A percentile compares a stretch with the other conserved stretches of the same genome.
Evolutionary conservation across 805 yeast species (phyloP).

Genomic region (Saccharomyces kudriavzevii): DNA sequence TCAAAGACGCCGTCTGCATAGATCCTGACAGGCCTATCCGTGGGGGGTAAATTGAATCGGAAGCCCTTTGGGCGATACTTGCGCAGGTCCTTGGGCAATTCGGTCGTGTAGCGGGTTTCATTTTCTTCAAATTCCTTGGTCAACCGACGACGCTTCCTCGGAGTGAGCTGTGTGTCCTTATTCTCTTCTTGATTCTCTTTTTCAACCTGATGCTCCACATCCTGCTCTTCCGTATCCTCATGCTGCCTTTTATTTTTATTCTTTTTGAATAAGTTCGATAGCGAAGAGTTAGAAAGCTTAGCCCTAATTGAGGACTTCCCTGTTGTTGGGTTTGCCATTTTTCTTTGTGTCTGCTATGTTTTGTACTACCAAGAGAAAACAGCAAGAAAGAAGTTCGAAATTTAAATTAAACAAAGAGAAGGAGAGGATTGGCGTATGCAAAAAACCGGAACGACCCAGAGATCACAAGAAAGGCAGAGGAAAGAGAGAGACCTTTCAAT

Average conservation of each 20-base stretch:
- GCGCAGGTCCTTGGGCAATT: slow-evolving; percentile 59
- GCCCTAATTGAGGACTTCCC: slow-evolving; percentile 21
- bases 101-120: slow-evolving; percentile 56
- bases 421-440: neutral
- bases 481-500: neutral
- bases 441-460: neutral
- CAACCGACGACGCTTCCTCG: neutral
- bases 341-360: neutral
- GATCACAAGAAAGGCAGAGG: neutral
- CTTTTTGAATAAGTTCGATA: slow-evolving; percentile 29
- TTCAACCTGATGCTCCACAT: slow-evolving; percentile 2
- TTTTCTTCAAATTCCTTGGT: slow-evolving; percentile 27
- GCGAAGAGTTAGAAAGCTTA: slow-evolving; percentile 24
- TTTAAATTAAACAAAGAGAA: neutral
- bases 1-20: slow-evolving; percentile 99
- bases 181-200: slow-evolving; percentile 13
- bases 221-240: slow-evolving; percentile 17
- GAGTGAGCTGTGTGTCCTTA: slow-evolving; percentile 5
- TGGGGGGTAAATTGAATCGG: slow-evolving; percentile 73
- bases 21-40: slow-evolving; percentile 78
- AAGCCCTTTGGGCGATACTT: slow-evolving; percentile 76
- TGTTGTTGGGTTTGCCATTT: slow-evolving; percentile 1
- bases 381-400: neutral
- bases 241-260: slow-evolving; percentile 19
- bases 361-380: neutral